These are phyloP conservation scores for Pseudocercospora crystallina DNA, from an alignment of 2,329 filamentous ascomycete species.

Conservation along the genomic window DNA sequence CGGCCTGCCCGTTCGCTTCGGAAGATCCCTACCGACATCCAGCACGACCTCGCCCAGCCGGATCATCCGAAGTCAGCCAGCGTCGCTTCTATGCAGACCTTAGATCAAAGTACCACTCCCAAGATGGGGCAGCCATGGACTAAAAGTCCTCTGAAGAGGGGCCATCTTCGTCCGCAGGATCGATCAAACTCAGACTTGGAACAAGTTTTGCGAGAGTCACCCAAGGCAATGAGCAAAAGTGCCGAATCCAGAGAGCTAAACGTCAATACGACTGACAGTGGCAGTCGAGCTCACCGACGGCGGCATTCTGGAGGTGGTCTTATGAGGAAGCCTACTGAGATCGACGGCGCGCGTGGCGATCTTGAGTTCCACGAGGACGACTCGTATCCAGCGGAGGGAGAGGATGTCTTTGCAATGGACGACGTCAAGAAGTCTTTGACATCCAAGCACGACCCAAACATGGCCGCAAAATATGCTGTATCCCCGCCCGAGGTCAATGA, in stretches of 20 bases:
- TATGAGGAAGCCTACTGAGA: constrained; percentile 67
- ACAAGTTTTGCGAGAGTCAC: constrained; percentile 20
- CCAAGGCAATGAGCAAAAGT: constrained; percentile 30
- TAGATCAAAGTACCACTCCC: background rate
- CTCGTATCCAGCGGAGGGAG: constrained; percentile 77
- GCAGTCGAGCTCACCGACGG: constrained; percentile 47
- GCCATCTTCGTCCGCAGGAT: constrained; percentile 18
- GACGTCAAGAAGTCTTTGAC: constrained; percentile 38
- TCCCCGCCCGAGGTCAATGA: background rate
- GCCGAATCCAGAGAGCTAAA: constrained; percentile 28
- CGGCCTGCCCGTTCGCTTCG: constrained; percentile 68
- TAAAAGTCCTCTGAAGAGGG: constrained; percentile 41
- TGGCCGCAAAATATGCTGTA: background rate
- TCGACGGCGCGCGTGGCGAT: constrained; percentile 66
- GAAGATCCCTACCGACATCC: constrained; percentile 30
- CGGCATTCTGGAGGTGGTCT: constrained; percentile 87
- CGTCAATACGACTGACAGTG: background rate
- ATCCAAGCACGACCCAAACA: background rate
- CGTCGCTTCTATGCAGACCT: constrained; percentile 12
- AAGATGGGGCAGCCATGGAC: constrained; percentile 41
- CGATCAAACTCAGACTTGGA: constrained; percentile 27
- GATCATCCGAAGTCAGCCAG: constrained; percentile 31
- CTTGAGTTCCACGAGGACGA: constrained; percentile 83
- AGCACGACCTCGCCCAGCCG: constrained; percentile 27
- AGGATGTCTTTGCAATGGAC: constrained; percentile 69